These are phyloP conservation scores for Magnolia changhungtana DNA, from an alignment of 164 flowering plant genomes.

Conservation along the genomic window DNA sequence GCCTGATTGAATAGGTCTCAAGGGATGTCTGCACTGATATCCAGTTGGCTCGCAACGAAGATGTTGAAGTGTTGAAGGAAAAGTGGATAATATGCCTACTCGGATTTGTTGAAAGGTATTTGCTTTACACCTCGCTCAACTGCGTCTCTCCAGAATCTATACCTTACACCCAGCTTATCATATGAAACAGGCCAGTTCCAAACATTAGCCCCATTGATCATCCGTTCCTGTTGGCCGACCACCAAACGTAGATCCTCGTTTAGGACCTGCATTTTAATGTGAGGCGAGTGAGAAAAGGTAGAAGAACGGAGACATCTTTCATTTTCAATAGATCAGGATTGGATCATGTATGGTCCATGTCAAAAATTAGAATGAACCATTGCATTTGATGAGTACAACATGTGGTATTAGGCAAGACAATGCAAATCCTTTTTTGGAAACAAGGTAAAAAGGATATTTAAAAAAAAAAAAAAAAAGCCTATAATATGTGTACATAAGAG, in stretches of 20 bases:
- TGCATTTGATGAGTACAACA: no score
- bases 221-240: conserved; percentile 88
- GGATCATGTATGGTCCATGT: no score
- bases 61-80: not conserved
- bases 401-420: no score
- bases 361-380: no score
- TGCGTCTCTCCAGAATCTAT: conserved; percentile 89
- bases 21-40: not conserved
- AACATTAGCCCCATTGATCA: conserved; percentile 80
- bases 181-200: conserved; percentile 92
- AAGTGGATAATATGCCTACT: not conserved
- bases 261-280: conserved; percentile 53
- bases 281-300: not conserved
- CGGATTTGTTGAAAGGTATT: conserved; percentile 43
- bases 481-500: no score
- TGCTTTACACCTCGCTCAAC: conserved; percentile 60
- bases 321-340: not conserved
- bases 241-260: conserved; percentile 94
- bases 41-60: not conserved
- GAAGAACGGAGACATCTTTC: not conserved
- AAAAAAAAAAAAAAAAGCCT: no score
- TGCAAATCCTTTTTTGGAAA: no score
- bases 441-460: no score
- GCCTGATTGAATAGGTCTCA: not conserved
- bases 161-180: conserved; percentile 93